Evolutionary conservation across 176 grass and related monocot species (phyloP), one percentile per base, ranked within the genome.

Genomic region (Urochloa ruziziensis): DNA sequence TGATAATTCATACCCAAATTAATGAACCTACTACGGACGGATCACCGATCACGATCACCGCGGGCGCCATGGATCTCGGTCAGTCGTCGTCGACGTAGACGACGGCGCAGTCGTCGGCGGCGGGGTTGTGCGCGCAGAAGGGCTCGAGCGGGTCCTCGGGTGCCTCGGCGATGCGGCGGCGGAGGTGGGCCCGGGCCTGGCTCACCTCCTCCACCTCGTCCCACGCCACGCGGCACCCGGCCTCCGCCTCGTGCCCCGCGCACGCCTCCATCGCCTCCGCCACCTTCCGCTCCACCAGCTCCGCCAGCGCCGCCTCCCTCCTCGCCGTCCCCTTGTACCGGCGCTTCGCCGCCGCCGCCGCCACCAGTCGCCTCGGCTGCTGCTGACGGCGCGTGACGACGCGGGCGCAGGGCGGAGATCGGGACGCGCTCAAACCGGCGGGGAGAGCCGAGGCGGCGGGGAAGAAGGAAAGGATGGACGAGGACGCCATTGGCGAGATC

Each of bases 131-230:
- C 25, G 57, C 34, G 79, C 94, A 97, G 58, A 97, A 97, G 24
- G 70, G 58, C 74, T 97, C 89, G 30, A 97, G 94, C 58, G 87
- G 91, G 83, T 97, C 91, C 44, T 61, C 39, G 57, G 77, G 65
- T 33, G 85, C 77, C 62, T 92, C 82, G 42, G 78, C 43, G 47
- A 90, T 40, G 57, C 86, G 88, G 33, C 88, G 91, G 76, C 86
- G 91, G 29, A 93, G 82, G 62, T 94, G 58, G 75, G 91, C 94
- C 69, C 83, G 86, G 56, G 91, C 94, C 82, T 79, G 81, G 87
- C 91, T 97, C 69, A 91, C 63, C 81, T 94, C 91, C 87, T 97
- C 94, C 84, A 94, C 89, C 89, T 97, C 86, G 59, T 90, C 94
- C 94, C 94, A 93, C 62, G 94, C 91, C 65, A 97, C 91, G 46